Conservation (phyloP, 2,329 filamentous ascomycete species). For the Coniochaeta sp. region DNA sequence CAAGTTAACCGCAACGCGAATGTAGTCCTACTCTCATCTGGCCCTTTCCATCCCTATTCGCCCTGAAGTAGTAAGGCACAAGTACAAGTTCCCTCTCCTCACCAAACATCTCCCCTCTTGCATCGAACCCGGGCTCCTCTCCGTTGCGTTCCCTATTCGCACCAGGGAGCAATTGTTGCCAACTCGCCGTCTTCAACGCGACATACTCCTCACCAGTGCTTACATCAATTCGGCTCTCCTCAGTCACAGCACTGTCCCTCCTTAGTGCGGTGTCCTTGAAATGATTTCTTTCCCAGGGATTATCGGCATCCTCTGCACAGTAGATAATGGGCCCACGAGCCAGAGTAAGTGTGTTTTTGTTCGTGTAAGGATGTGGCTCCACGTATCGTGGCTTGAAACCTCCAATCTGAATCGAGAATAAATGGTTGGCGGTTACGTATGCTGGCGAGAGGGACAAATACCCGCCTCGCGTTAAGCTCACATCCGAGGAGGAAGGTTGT, state of each 20-base stretch:
- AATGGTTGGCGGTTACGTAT: slow-evolving; percentile 29
- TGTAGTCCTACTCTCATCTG: slow-evolving; percentile 39
- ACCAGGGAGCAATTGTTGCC: slow-evolving; percentile 4
- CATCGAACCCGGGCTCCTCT: slow-evolving; percentile 5
- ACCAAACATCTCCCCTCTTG: slow-evolving; percentile 8
- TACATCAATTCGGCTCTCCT: slow-evolving; percentile 13
- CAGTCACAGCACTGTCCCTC: slow-evolving; percentile 9
- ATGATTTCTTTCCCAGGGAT: slow-evolving; percentile 46
- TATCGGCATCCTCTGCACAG: slow-evolving; percentile 53
- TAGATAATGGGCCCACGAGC: slow-evolving; percentile 44
- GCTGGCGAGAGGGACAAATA: slow-evolving; percentile 11
- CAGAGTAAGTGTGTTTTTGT: slow-evolving; percentile 45
- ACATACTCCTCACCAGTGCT: slow-evolving; percentile 20
- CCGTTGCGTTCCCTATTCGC: slow-evolving; percentile 6
- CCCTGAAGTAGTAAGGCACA: slow-evolving; percentile 47
- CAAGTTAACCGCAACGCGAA: too few relatives aligned
- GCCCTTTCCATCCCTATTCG: slow-evolving; percentile 45
- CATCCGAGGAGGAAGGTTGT: slow-evolving; percentile 16
- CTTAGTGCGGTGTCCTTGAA: slow-evolving; percentile 36
- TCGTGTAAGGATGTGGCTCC: slow-evolving; percentile 47
- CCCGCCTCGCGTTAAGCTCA: slow-evolving; percentile 37
- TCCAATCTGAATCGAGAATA: slow-evolving; percentile 35
- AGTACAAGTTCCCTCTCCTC: slow-evolving; percentile 11
- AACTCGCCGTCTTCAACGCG: slow-evolving; percentile 13
- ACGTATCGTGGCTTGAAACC: slow-evolving; percentile 40